phyloP scores from a whole-genome alignment of 1,284 basidiomycete species.

The Ganoderma boninense region DNA sequence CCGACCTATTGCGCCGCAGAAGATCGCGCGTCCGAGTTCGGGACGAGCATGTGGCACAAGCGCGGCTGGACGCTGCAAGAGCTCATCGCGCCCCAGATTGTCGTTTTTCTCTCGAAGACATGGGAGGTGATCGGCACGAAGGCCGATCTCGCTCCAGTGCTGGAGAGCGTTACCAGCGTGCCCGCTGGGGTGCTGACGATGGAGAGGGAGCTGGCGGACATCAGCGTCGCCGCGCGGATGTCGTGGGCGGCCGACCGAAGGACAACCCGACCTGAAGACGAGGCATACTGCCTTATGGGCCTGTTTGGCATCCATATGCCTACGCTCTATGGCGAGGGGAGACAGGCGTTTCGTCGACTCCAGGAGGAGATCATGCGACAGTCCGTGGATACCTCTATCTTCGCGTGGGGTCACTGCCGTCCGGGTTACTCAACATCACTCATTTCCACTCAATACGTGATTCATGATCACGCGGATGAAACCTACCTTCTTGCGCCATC shows the following conservation, averaged over 20 bases:
- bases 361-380: slow-evolving; percentile 12
- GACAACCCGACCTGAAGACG: slow-evolving; percentile 10
- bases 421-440: background rate
- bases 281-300: slow-evolving; percentile 14
- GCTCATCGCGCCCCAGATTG: slow-evolving; percentile 18
- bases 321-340: slow-evolving; percentile 13
- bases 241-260: background rate
- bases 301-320: slow-evolving; percentile 10
- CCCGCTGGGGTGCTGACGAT: slow-evolving; percentile 11
- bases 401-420: slow-evolving; percentile 8
- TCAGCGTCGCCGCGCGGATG: background rate
- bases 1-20: background rate
- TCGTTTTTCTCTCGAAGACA: slow-evolving; percentile 18
- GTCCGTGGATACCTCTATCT: slow-evolving; percentile 7
- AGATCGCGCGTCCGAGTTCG: slow-evolving; percentile 2
- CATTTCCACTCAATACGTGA: background rate
- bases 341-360: slow-evolving; percentile 7
- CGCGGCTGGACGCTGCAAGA: slow-evolving; percentile 24
- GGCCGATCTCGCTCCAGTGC: slow-evolving; percentile 7
- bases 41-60: slow-evolving; percentile 17
- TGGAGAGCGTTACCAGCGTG: slow-evolving; percentile 14
- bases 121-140: slow-evolving; percentile 21
- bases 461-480: background rate
- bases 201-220: background rate
- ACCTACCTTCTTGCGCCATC: background rate